Base-by-base conservation (phyloP, 2,329 filamentous ascomycete genomes). In the Alternaria novae-zelandiae region DNA sequence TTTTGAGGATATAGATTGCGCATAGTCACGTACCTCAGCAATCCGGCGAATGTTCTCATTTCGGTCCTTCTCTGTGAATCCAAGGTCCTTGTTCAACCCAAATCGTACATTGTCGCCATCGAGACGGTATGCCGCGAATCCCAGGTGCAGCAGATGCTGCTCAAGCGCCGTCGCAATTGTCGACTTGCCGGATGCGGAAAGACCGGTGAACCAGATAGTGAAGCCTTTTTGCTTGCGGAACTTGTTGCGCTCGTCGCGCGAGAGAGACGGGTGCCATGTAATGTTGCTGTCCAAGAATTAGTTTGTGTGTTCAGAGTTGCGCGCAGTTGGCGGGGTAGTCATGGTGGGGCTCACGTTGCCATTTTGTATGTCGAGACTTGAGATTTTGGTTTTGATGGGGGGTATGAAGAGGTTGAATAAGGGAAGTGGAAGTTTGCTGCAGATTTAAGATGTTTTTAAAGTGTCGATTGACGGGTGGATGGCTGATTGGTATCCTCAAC, bases 41-140 rank as follows among this genome's bases (percentile, higher is more conserved):
- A 99, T 97, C 69, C 96, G 90, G 65, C 96, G 90, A 79, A 99
- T 99, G 85, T 99, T 99, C 87, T 99, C 96, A 79, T 95, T 96
- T 73, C 96, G 90, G 85, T 97, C 94, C 78, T 89, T 89, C 79
- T 97, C 95, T 69, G 89, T 91, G 86, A 98, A 99, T 15, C 95
- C 95, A 11, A 99, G 88, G 84, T 98, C 95, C 83, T 96, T 97
- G 89, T 98, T 99, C 71, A 99, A 87, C 15, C 96, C 96, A 84
- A 98, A 97, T 65, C 96, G 95, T 70, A 99, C 91, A 83, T 99
- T 99, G 87, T 99, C 96, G 76, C 95, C 96, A 82, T 99, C 96
- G 28, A 99, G 90, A 57, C 96, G 90, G 87, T 99, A 99, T 64
- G 94, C 92, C 59, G 90, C 85, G 55, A 96, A 85, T 46, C 90